Evolutionary conservation across 2,329 filamentous ascomycete genomes (phyloP), one percentile per base, ranked within the genome.

Genomic region (Penicillium sp.): DNA sequence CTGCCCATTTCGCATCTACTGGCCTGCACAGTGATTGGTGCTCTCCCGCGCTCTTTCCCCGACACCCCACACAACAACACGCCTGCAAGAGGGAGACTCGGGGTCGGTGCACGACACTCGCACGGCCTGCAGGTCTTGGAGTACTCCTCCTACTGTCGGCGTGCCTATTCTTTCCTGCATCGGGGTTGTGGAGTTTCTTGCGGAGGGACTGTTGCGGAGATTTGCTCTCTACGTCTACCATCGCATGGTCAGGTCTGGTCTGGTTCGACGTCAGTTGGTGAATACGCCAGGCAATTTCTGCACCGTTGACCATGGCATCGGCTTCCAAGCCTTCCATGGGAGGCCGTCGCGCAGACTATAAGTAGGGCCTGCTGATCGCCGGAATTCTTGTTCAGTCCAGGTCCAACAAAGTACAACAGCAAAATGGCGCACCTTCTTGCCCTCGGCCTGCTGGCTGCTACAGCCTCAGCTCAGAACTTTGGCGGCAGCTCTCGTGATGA

Each of bases 391-490:
- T 4, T 15, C 11, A 41, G 11, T 41, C 11, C 35, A 41, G 35
- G 5, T 13, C 35, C 8, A 13, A 41, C 35, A 41, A 41, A 26
- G 26, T 3, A 15, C 35, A 17, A 41, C 35, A 41, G 35, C 35
- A 41, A 13, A 41, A 35, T 9, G 8, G 15, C 15, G 13, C 47
- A 52, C 19, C 48, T 58, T 35, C 48, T 58, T 19, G 35, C 29
- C 38, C 50, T 47, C 46, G 48, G 56, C 19, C 26, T 58, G 38
- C 17, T 58, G 47, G 56, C 56, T 38, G 47, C 56, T 35, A 41
- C 48, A 21, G 56, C 15, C 26, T 6, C 29, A 26, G 56, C 21
- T 41, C 56, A 58, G 46, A 8, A 58, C 11, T 58, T 45, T 47
- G n/a, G 35, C 23, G 38, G 48, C n/a, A 35, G 48, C 11, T 23